Percentiles rank a stretch among this genome's conserved stretches.
These are phyloP conservation scores for Lactifluus subvellereus DNA, from an alignment of 768 basidiomycete species.

Conservation along the genomic window DNA sequence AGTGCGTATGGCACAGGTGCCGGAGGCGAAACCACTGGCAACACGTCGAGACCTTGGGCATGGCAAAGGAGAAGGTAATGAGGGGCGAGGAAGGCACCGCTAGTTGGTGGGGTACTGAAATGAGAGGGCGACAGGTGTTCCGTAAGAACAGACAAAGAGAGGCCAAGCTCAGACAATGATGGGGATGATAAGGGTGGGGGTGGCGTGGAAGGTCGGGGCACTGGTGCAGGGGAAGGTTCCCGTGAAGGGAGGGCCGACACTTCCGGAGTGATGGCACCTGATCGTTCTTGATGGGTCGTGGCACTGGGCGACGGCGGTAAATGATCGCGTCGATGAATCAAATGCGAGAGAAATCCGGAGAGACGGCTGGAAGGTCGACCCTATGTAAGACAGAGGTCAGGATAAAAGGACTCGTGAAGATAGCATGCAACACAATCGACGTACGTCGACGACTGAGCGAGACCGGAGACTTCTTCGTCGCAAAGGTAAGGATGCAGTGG, in stretches of 20 bases:
- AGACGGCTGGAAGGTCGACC: slow-evolving; percentile 63
- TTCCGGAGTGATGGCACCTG: slow-evolving; percentile 22
- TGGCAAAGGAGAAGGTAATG: slow-evolving; percentile 83
- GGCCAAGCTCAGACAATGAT: slow-evolving; percentile 66
- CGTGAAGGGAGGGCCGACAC: slow-evolving; percentile 41
- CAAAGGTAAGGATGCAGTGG: slow-evolving; percentile 2
- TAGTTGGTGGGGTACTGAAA: slow-evolving; percentile 68
- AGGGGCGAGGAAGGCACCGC: slow-evolving; percentile 74
- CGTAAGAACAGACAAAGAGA: slow-evolving; percentile 63
- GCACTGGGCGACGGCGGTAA: slow-evolving; percentile 27
- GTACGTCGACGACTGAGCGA: slow-evolving; percentile 45
- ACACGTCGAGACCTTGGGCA: slow-evolving; percentile 77
- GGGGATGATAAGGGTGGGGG: slow-evolving; percentile 71
- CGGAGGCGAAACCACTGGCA: slow-evolving; percentile 74
- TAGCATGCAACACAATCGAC: slow-evolving; percentile 23
- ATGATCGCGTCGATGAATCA: slow-evolving; percentile 68
- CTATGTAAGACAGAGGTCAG: slow-evolving; percentile 29
- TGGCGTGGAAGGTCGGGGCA: slow-evolving; percentile 54
- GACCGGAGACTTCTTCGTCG: slow-evolving; percentile 6
- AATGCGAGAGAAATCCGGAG: slow-evolving; percentile 78
- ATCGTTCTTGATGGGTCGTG: slow-evolving; percentile 22
- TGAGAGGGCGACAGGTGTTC: slow-evolving; percentile 67
- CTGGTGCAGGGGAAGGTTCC: slow-evolving; percentile 46
- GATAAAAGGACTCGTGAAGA: slow-evolving; percentile 21
- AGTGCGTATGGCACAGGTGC: slow-evolving; percentile 73